Evolutionary conservation across 306 rosid genomes (phyloP).

Genomic region (Gleditsia sinensis): DNA sequence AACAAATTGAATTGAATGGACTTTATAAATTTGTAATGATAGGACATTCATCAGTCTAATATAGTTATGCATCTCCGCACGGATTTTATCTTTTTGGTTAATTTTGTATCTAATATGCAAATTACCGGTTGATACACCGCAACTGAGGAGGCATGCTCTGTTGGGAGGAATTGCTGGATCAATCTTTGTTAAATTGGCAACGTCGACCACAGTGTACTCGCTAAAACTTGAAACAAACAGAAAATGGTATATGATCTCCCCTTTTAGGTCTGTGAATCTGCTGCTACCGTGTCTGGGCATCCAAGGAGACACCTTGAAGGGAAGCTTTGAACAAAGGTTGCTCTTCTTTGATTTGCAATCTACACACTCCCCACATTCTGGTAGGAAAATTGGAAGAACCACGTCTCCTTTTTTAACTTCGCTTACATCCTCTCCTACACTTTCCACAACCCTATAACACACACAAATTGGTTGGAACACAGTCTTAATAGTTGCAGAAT

Average conservation of each 20-base stretch:
- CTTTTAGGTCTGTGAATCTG: slow-evolving; percentile 77
- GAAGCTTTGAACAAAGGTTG: slow-evolving; percentile 69
- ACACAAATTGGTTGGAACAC: slow-evolving; percentile 7
- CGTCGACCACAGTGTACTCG: slow-evolving; percentile 75
- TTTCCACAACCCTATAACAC: slow-evolving; percentile 69
- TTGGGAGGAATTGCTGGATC: slow-evolving; percentile 58
- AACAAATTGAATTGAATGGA: too few species aligned
- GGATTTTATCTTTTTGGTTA: too few species aligned
- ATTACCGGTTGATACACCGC: slow-evolving; percentile 86
- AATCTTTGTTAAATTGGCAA: slow-evolving; percentile 65
- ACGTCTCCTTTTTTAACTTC: slow-evolving; percentile 75
- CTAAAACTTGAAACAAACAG: slow-evolving; percentile 74
- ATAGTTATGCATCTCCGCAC: too few species aligned
- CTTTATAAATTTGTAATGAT: too few species aligned
- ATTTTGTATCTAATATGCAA: too few species aligned
- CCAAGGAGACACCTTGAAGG: slow-evolving; percentile 58
- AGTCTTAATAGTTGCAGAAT: too few species aligned
- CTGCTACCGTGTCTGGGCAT: slow-evolving; percentile 62
- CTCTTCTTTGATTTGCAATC: slow-evolving; percentile 76
- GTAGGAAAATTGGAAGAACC: slow-evolving; percentile 67
- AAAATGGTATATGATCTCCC: slow-evolving; percentile 67
- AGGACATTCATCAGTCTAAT: too few species aligned
- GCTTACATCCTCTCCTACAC: slow-evolving; percentile 70
- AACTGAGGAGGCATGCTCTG: slow-evolving; percentile 76
- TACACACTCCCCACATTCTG: slow-evolving; percentile 70